A percentile compares a stretch with the other conserved stretches of the same genome.
These are phyloP conservation scores for Lipomyces kockii DNA, from an alignment of 805 yeast species.

Conservation along the genomic window DNA sequence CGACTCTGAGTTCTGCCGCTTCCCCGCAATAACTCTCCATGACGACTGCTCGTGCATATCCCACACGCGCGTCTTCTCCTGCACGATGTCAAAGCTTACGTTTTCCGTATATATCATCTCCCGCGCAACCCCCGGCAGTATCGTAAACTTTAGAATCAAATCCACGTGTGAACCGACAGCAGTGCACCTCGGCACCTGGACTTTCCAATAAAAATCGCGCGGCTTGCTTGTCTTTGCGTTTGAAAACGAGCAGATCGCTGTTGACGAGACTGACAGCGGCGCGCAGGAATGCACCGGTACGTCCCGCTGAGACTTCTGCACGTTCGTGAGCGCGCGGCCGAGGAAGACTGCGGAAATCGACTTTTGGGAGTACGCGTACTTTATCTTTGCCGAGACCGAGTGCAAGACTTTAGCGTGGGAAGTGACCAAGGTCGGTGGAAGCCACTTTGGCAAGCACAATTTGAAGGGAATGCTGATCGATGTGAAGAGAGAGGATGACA, in stretches of 20 bases:
- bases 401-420: constrained; percentile 17
- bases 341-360: constrained; percentile 3
- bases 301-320: background rate
- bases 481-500: background rate
- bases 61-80: constrained; percentile 2
- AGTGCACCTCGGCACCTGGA: constrained; percentile 5
- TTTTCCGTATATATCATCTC: background rate
- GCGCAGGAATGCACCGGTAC: constrained; percentile 3
- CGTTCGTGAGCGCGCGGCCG: background rate
- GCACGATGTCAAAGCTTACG: constrained; percentile 3
- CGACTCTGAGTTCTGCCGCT: background rate
- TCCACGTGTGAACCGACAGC: constrained; percentile 3
- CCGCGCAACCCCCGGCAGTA: background rate
- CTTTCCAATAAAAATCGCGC: constrained; percentile 10
- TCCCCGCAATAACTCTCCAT: background rate
- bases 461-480: constrained; percentile 10
- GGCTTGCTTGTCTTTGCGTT: background rate
- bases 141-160: background rate
- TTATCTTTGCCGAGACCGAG: constrained; percentile 14
- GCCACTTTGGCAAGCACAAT: constrained; percentile 12
- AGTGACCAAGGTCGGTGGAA: constrained; percentile 16
- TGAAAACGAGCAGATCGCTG: background rate
- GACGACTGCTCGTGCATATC: background rate
- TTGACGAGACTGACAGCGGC: background rate
- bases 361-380: constrained; percentile 2